Percentiles rank a stretch among this genome's conserved stretches.
These are phyloP conservation scores for Colletotrichum godetiae DNA, from an alignment of 2,329 filamentous ascomycete species.

Conservation along the genomic window DNA sequence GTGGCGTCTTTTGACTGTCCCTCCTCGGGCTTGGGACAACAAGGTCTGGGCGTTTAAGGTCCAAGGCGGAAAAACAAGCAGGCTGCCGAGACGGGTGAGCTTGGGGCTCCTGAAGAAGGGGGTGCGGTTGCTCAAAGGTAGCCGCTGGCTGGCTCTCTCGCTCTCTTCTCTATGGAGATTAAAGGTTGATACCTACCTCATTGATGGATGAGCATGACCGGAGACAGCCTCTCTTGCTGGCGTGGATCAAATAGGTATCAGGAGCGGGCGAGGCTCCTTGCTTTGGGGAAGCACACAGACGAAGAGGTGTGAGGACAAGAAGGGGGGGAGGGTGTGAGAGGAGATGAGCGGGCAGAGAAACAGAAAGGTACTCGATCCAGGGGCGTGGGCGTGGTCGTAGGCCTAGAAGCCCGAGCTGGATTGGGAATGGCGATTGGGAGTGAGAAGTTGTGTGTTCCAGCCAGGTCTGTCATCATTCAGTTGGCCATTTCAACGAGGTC, in stretches of 20 bases:
- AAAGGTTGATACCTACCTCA: conserved; percentile 25
- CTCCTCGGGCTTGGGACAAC: conserved; percentile 26
- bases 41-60: conserved; percentile 31
- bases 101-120: conserved; percentile 23
- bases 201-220: conserved; percentile 18
- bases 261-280: conserved; percentile 30
- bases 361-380: neutral
- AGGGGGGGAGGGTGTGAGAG: conserved; percentile 20
- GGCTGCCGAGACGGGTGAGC: conserved; percentile 30
- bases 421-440: conserved; percentile 13
- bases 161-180: conserved; percentile 29
- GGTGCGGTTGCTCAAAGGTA: conserved; percentile 28
- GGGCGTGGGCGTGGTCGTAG: conserved; percentile 14
- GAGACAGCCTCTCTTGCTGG: conserved; percentile 20
- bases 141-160: neutral
- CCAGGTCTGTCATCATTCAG: conserved; percentile 33
- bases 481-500: conserved; percentile 19
- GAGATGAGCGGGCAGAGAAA: conserved; percentile 20
- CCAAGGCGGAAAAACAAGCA: conserved; percentile 32
- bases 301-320: conserved; percentile 22
- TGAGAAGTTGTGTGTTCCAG: conserved; percentile 24
- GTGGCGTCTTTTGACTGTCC: conserved; percentile 24
- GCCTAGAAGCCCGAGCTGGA: conserved; percentile 11
- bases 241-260: conserved; percentile 21
- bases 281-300: conserved; percentile 32